Conservation (phyloP, 805 yeast species). For the Maudiozyma bulderi region DNA sequence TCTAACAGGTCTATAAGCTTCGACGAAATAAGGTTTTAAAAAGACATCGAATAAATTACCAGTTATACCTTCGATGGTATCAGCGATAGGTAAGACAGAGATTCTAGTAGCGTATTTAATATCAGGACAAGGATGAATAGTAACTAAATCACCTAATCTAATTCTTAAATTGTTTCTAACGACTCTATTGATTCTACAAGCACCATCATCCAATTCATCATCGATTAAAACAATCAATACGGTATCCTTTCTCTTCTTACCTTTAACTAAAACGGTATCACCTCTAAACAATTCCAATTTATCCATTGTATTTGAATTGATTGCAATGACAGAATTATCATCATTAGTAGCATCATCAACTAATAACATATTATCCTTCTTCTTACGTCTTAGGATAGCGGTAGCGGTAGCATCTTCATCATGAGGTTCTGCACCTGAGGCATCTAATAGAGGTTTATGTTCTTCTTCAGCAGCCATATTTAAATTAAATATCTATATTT, state of each 20-base stretch:
- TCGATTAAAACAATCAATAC: constrained; percentile 92
- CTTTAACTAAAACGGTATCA: constrained; percentile 93
- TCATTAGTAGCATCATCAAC: constrained; percentile 97
- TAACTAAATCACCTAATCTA: constrained; percentile 84
- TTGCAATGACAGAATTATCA: constrained; percentile 92
- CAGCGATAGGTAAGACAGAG: constrained; percentile 93
- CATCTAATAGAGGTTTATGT: constrained; percentile 43
- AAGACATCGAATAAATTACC: constrained; percentile 94
- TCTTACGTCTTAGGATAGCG: constrained; percentile 92
- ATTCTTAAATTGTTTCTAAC: constrained; percentile 92
- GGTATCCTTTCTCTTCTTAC: constrained; percentile 96
- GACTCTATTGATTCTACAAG: constrained; percentile 87
- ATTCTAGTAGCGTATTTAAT: constrained; percentile 94
- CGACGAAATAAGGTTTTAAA: constrained; percentile 95
- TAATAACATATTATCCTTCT: constrained; percentile 89
- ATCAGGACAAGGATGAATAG: constrained; percentile 94
- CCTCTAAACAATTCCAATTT: constrained; percentile 91
- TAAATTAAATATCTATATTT: background rate
- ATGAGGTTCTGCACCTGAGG: constrained; percentile 53
- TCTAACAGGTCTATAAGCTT: constrained; percentile 97
- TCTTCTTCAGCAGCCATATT: constrained; percentile 31
- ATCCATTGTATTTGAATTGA: constrained; percentile 94
- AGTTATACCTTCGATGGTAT: constrained; percentile 94
- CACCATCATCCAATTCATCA: constrained; percentile 94
- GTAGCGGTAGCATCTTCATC: constrained; percentile 80